Evolutionary conservation across 2,329 filamentous ascomycete genomes (phyloP).

Genomic region (Arachnopeziza araneosa): DNA sequence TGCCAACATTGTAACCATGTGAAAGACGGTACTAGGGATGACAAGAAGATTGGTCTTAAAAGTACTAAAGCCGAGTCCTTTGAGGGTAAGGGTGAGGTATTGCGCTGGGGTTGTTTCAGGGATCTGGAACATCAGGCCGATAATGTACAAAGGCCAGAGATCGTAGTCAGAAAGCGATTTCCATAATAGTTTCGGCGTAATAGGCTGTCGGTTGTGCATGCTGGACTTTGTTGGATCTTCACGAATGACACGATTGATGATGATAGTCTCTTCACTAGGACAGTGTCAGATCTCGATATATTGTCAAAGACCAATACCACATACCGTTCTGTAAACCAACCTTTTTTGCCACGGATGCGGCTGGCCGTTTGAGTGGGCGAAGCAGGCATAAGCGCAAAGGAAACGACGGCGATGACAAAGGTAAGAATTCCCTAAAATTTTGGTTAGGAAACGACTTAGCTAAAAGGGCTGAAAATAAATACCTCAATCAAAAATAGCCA

Average conservation of each 20-base stretch:
- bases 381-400: slow-evolving; percentile 22
- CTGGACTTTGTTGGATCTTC: slow-evolving; percentile 43
- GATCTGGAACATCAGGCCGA: slow-evolving; percentile 43
- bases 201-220: slow-evolving; percentile 47
- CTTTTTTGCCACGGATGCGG: slow-evolving; percentile 52
- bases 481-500: slow-evolving; percentile 45
- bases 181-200: slow-evolving; percentile 41
- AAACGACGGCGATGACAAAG: slow-evolving; percentile 18
- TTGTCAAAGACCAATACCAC: not conserved
- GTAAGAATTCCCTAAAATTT: slow-evolving; percentile 22
- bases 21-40: slow-evolving; percentile 49
- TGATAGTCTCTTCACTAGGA: slow-evolving; percentile 49
- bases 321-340: slow-evolving; percentile 53
- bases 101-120: slow-evolving; percentile 42
- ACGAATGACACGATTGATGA: slow-evolving; percentile 51
- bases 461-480: slow-evolving; percentile 9
- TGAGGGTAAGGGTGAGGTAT: slow-evolving; percentile 56
- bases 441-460: not conserved
- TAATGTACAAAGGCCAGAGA: slow-evolving; percentile 46
- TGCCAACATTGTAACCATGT: slow-evolving; percentile 36
- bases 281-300: not conserved
- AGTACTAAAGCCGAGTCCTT: slow-evolving; percentile 51
- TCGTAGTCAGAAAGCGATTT: slow-evolving; percentile 45
- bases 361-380: slow-evolving; percentile 32
- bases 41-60: slow-evolving; percentile 59